A percentile compares a stretch with the other conserved stretches of the same genome.
Evolutionary conservation across 345 rosid species (phyloP).

Genomic region (sweet orange (Citrus sinensis)): DNA sequence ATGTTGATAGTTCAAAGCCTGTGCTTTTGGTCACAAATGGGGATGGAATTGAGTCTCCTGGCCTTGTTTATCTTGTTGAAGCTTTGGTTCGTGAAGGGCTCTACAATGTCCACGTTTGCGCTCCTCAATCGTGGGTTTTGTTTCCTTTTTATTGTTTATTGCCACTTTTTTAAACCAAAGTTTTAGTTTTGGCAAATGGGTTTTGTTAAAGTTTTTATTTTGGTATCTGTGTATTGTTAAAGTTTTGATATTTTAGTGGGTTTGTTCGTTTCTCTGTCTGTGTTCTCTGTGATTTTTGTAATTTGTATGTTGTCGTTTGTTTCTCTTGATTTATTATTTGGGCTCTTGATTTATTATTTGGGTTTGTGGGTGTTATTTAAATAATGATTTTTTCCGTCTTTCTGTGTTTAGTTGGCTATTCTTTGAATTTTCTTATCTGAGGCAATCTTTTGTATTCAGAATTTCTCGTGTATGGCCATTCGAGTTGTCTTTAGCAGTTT

Average conservation of each 20-base stretch:
- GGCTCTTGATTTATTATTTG: slow-evolving; percentile 3
- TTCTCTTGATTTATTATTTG: slow-evolving; percentile 1
- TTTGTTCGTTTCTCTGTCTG: background rate
- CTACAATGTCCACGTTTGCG: slow-evolving; percentile 86
- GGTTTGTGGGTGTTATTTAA: background rate
- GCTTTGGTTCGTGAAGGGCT: slow-evolving; percentile 76
- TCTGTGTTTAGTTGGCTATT: background rate
- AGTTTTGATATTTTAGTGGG: background rate
- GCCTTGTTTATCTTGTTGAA: slow-evolving; percentile 79
- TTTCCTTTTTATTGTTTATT: background rate
- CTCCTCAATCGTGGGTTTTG: slow-evolving; percentile 81
- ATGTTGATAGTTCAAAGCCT: slow-evolving; percentile 60
- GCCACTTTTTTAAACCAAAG: background rate
- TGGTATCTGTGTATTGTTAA: background rate
- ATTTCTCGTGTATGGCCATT: background rate
- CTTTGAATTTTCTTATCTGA: background rate
- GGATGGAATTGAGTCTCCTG: slow-evolving; percentile 92
- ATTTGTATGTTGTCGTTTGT: background rate
- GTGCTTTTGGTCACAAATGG: slow-evolving; percentile 77
- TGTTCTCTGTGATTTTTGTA: background rate
- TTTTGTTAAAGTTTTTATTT: background rate
- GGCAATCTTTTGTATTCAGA: background rate
- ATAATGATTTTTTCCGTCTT: background rate
- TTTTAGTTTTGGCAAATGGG: slow-evolving; percentile 3
- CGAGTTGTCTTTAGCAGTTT: background rate